Evolutionary conservation across 805 yeast genomes (phyloP), one percentile per base, ranked within the genome.

Genomic region (Gaillardinia entomophila): DNA sequence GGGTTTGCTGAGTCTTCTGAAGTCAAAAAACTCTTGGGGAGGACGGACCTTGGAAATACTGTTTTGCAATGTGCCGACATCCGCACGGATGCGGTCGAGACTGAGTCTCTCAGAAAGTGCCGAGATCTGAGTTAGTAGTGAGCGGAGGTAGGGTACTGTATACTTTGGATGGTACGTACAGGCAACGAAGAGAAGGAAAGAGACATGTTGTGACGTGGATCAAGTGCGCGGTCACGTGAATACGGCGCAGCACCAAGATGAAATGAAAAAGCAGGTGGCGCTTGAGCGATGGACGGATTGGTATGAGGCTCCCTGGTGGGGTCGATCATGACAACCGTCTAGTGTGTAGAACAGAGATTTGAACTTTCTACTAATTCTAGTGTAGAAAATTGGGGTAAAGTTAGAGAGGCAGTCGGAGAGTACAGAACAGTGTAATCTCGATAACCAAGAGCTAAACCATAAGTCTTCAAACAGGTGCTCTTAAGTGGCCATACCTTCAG

Each of bases 11-110:
- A 92, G 59, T 55, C 95, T 80, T 60, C 88, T 83, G 52, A 84
- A 62, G 56, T 92, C 97, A 53, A 92, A 86, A 55, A 92, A 92
- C 57, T 92, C 98, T 59, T 82, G 92, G 26, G 94, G 89, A 24
- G 97, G 86, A 53, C 84, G 81, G 40, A 92, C 59, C 48, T 83
- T 75, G 30, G 92, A 61, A 40, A 88, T 66, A 41, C 79, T 75
- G 24, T 70, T 51, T 52, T 82, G 86, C 31, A 90, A 45, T 3
- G 78, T 44, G 25, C 60, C 40, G 25, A 47, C 38, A 33, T 53
- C 58, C 24, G 41, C 38, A 32, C 41, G 48, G 42, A 53, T 39
- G 18, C 53, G 39, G 22, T 52, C 56, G 26, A 47, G 37, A 33
- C 40, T 50, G 36, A 53, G 46, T 31, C 57, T 42, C 27, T 53